A percentile compares a stretch with the other conserved stretches of the same genome.
These are phyloP conservation scores for Pezicula rhizophila DNA, from an alignment of 2,329 filamentous ascomycete genomes.

Conservation along the genomic window DNA sequence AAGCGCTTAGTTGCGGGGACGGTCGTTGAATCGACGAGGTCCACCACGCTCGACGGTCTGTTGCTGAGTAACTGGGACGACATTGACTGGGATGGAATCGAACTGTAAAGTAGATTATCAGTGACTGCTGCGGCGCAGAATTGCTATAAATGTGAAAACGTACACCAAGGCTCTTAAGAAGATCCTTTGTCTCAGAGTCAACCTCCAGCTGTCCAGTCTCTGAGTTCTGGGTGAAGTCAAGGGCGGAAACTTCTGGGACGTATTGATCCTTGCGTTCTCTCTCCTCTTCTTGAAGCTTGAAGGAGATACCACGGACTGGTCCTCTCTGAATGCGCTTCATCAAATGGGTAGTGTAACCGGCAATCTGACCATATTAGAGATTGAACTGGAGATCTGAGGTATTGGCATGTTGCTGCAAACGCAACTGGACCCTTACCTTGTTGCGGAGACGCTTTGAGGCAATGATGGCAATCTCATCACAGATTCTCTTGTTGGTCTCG, in stretches of 20 bases:
- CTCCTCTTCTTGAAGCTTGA: constrained; percentile 99
- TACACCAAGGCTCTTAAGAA: constrained; percentile 98
- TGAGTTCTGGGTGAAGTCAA: constrained; percentile 93
- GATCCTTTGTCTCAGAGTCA: constrained; percentile 96
- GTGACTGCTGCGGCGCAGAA: constrained; percentile 3
- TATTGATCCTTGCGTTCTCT: constrained; percentile 99
- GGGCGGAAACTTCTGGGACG: constrained; percentile 96
- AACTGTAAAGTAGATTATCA: constrained; percentile 56
- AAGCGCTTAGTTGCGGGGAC: constrained; percentile 41
- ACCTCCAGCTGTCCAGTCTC: constrained; percentile 93
- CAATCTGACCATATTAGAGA: constrained; percentile 55
- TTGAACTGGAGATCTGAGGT: neutral
- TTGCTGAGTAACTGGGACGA: constrained; percentile 82
- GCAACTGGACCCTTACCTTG: constrained; percentile 58
- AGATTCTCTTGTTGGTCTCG: constrained; percentile 99
- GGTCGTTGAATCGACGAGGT: constrained; percentile 70
- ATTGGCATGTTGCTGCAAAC: neutral
- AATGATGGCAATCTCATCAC: constrained; percentile 99
- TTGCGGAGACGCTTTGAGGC: constrained; percentile 98
- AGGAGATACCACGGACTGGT: constrained; percentile 98
- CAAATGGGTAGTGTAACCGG: constrained; percentile 95
- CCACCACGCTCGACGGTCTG: constrained; percentile 70
- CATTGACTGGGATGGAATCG: constrained; percentile 95
- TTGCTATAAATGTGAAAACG: constrained; percentile 37
- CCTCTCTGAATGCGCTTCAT: constrained; percentile 99